phyloP scores from a whole-genome alignment of 2,329 filamentous ascomycete genomes.

The Beauveria bassiana region DNA sequence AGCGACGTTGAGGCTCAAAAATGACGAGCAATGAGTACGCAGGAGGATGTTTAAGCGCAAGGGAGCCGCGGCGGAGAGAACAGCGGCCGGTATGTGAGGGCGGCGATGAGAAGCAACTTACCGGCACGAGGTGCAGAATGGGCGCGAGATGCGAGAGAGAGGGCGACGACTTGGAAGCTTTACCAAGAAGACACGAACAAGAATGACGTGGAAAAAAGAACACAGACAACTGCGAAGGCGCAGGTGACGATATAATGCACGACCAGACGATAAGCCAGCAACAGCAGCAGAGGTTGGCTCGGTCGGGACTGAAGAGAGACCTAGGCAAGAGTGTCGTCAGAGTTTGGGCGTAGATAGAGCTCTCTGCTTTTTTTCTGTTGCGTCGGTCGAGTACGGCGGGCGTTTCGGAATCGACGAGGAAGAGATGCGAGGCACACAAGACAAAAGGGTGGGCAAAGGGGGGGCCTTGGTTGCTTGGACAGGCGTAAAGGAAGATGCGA shows the following conservation, averaged over 20 bases:
- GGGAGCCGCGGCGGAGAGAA: not conserved
- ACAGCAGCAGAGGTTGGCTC: not conserved
- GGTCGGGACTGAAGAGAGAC: not conserved
- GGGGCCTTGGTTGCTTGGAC: not conserved
- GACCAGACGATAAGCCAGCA: not conserved
- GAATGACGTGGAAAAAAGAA: not conserved
- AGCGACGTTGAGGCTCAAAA: not conserved
- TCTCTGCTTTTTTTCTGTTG: not conserved
- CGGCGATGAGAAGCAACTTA: slow-evolving; percentile 9
- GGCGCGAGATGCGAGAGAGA: not conserved
- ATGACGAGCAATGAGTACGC: not conserved
- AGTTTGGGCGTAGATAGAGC: not conserved
- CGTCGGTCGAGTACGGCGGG: slow-evolving; percentile 9
- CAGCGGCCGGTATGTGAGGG: not conserved
- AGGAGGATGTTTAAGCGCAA: not conserved
- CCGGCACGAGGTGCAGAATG: slow-evolving; percentile 4
- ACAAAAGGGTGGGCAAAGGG: not conserved
- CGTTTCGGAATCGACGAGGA: not conserved
- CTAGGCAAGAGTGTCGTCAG: slow-evolving; percentile 4
- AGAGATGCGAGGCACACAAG: not conserved
- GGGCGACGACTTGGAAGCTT: not conserved
- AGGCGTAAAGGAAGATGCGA: not conserved
- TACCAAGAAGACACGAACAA: not conserved
- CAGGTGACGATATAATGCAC: slow-evolving; percentile 1
- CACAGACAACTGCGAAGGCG: not conserved